phyloP scores from a whole-genome alignment of 2,329 filamentous ascomycete species.

The Lojkania enalia region DNA sequence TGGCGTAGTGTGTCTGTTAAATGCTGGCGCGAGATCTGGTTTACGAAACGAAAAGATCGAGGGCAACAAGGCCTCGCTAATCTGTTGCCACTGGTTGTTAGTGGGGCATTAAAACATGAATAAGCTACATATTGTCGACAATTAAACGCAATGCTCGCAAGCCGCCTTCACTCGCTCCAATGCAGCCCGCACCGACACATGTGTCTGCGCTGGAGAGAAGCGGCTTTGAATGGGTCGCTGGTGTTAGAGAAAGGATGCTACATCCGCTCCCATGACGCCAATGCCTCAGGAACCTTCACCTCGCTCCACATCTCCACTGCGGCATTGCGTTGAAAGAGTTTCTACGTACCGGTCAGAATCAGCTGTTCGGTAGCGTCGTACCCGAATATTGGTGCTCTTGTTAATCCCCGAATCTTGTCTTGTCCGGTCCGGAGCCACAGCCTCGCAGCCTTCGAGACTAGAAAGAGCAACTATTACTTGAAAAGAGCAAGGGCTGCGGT shows the following conservation, averaged over 20 bases:
- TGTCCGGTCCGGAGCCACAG: no score
- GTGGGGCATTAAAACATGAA: constrained; percentile 5
- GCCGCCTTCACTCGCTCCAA: neutral
- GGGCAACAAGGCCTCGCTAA: neutral
- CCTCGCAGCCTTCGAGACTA: no score
- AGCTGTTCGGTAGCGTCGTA: no score
- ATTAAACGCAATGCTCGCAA: neutral
- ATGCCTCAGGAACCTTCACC: neutral
- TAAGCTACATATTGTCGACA: neutral
- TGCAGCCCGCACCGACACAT: no score
- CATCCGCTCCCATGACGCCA: neutral
- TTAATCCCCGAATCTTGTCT: no score
- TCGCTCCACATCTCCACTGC: neutral
- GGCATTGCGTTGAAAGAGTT: neutral
- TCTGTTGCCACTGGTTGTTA: constrained; percentile 10
- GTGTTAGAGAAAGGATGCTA: no score
- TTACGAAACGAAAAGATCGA: constrained; percentile 1
- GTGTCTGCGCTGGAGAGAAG: no score
- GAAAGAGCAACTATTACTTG: no score
- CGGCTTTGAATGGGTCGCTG: no score
- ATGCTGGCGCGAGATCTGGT: neutral
- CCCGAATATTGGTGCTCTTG: no score
- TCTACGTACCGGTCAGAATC: no score
- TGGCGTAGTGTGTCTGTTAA: constrained; percentile 1
- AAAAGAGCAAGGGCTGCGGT: neutral